Percentiles rank a stretch among this genome's conserved stretches.
Evolutionary conservation across 331 rosid species (phyloP).

Genomic region (Arachis monticola): DNA sequence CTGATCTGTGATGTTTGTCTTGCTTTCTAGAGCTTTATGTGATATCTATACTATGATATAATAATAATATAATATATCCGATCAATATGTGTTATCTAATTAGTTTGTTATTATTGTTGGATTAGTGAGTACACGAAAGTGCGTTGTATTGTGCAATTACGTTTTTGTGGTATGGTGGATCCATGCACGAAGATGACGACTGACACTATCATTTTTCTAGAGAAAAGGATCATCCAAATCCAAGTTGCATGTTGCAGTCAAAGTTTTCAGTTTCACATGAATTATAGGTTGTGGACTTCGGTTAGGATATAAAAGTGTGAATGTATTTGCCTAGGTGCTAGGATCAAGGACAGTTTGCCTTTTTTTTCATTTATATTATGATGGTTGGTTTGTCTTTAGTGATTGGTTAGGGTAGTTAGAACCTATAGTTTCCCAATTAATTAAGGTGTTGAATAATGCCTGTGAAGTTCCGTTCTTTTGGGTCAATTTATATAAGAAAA

Average conservation of each 20-base stretch:
- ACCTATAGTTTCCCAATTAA: background rate
- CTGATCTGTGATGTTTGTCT: background rate
- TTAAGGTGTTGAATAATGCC: constrained; percentile 28
- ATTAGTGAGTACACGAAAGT: background rate
- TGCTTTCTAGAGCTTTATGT: background rate
- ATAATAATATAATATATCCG: background rate
- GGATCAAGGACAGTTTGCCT: constrained; percentile 22
- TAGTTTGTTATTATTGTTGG: constrained; percentile 12
- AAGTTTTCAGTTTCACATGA: constrained; percentile 3
- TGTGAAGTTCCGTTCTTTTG: constrained; percentile 2
- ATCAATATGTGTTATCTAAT: constrained; percentile 18
- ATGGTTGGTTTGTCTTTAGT: constrained; percentile 42
- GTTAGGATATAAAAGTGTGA: constrained; percentile 5
- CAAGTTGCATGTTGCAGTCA: constrained; percentile 10
- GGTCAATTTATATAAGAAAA: constrained; percentile 9
- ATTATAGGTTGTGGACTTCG: constrained; percentile 18
- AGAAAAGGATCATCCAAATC: constrained; percentile 5
- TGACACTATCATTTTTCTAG: background rate
- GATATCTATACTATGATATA: too few species aligned
- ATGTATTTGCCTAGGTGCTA: constrained; percentile 11
- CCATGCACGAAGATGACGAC: background rate
- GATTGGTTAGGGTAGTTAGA: constrained; percentile 44
- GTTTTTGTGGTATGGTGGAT: constrained; percentile 10
- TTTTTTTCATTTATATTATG: background rate
- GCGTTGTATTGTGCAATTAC: background rate